Evolutionary conservation across 371 early-diverging fungal genomes (phyloP).

Genomic region (Phascolomyces articulosus): DNA sequence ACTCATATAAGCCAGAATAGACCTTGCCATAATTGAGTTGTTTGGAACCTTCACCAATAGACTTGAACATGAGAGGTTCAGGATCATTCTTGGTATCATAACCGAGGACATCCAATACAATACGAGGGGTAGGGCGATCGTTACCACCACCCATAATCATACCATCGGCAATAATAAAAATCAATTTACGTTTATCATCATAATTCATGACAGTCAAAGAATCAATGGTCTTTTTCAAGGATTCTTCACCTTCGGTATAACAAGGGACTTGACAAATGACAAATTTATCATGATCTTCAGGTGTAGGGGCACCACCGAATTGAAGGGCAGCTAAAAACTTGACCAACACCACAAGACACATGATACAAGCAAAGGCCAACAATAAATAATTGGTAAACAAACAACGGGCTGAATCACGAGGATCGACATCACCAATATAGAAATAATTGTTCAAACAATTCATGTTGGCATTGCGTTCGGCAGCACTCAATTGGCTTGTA

Average conservation of each 20-base stretch:
- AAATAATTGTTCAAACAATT: conserved; percentile 85
- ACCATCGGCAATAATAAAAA: conserved; percentile 92
- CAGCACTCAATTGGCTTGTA: conserved; percentile 32
- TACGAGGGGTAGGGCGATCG: conserved; percentile 96
- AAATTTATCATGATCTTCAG: conserved; percentile 89
- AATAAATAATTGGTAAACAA: conserved; percentile 89
- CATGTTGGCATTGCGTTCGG: conserved; percentile 41
- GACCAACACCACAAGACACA: conserved; percentile 86
- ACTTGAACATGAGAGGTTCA: conserved; percentile 90
- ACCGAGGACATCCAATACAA: conserved; percentile 94
- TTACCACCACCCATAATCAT: conserved; percentile 97
- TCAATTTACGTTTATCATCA: conserved; percentile 94
- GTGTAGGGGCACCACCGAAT: conserved; percentile 63
- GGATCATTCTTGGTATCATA: conserved; percentile 88
- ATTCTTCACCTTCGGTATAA: conserved; percentile 84
- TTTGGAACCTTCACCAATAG: conserved; percentile 89
- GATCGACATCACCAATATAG: conserved; percentile 89
- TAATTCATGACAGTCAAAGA: conserved; percentile 92
- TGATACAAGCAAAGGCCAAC: conserved; percentile 74
- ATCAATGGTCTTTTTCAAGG: conserved; percentile 87
- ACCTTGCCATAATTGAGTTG: conserved; percentile 97
- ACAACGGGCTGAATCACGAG: conserved; percentile 80
- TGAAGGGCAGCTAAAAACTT: conserved; percentile 95
- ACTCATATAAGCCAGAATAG: conserved; percentile 96
- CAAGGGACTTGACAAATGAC: conserved; percentile 89